These are phyloP conservation scores for Barbatosphaeria neglecta DNA, from an alignment of 495 filamentous ascomycete species.

Conservation along the genomic window DNA sequence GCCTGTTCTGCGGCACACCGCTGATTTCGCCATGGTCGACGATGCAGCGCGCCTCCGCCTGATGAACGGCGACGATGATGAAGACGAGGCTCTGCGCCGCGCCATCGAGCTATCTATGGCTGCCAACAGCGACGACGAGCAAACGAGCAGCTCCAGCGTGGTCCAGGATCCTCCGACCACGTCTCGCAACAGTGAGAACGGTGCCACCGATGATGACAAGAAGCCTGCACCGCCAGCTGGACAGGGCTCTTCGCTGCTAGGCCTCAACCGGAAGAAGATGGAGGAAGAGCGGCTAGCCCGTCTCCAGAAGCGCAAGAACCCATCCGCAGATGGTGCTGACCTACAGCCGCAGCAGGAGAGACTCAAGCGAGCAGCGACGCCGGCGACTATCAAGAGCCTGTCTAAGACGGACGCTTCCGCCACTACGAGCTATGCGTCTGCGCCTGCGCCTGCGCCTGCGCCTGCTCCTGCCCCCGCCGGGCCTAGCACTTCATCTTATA, in stretches of 20 bases:
- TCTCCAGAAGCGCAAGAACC: slow-evolving; percentile 46
- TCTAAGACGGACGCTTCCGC: neutral
- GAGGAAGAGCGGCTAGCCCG: slow-evolving; percentile 74
- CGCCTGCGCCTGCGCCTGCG: neutral
- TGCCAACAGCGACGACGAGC: neutral
- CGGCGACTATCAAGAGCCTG: neutral
- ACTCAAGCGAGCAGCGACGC: slow-evolving; percentile 5
- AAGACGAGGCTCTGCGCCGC: slow-evolving; percentile 33
- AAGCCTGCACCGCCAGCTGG: neutral
- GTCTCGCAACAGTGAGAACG: neutral
- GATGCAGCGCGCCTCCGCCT: slow-evolving; percentile 2
- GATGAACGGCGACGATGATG: slow-evolving; percentile 19
- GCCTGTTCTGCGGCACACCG: neutral
- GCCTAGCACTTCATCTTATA: too few species aligned
- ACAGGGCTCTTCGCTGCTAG: slow-evolving; percentile 15
- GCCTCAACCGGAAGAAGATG: slow-evolving; percentile 69
- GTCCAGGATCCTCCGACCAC: too few species aligned
- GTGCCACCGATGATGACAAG: neutral
- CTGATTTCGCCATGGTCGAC: slow-evolving; percentile 5
- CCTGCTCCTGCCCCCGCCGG: neutral
- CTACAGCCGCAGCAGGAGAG: slow-evolving; percentile 11
- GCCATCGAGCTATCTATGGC: slow-evolving; percentile 27
- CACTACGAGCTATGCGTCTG: neutral
- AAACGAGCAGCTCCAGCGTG: slow-evolving; percentile 8
- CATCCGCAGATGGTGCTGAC: slow-evolving; percentile 8